phyloP scores from a whole-genome alignment of 768 basidiomycete species.

The Trametes cubensis region DNA sequence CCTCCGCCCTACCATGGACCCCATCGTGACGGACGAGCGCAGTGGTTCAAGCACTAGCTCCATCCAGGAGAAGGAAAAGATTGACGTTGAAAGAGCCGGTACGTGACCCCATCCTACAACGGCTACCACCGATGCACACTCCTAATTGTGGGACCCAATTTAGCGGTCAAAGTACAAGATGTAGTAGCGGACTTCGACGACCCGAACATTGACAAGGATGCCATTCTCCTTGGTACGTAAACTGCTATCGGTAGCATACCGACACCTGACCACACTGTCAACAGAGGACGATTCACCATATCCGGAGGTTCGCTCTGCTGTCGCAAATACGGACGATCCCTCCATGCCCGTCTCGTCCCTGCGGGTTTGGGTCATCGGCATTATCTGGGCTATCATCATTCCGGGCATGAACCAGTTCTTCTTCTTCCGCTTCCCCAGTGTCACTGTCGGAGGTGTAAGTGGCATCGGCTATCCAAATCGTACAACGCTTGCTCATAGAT shows the following conservation, averaged over 20 bases:
- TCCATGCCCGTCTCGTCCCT: constrained; percentile 56
- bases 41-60: constrained; percentile 13
- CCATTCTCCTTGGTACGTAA: constrained; percentile 28
- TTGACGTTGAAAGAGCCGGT: constrained; percentile 21
- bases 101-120: neutral
- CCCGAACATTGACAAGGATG: constrained; percentile 39
- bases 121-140: neutral
- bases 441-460: constrained; percentile 54
- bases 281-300: constrained; percentile 35
- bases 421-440: constrained; percentile 74
- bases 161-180: constrained; percentile 12
- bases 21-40: constrained; percentile 13
- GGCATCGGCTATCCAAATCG: neutral
- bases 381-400: constrained; percentile 56
- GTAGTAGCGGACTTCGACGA: constrained; percentile 35
- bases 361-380: constrained; percentile 47
- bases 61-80: constrained; percentile 12
- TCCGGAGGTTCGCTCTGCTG: constrained; percentile 44
- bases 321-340: constrained; percentile 67
- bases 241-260: neutral
- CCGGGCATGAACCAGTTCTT: constrained; percentile 75
- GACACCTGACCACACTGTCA: neutral
- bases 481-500: constrained; percentile 1
- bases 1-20: constrained; percentile 19
- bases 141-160: neutral